Evolutionary conservation across 331 rosid genomes (phyloP).

Genomic region (Malus hybrid): DNA sequence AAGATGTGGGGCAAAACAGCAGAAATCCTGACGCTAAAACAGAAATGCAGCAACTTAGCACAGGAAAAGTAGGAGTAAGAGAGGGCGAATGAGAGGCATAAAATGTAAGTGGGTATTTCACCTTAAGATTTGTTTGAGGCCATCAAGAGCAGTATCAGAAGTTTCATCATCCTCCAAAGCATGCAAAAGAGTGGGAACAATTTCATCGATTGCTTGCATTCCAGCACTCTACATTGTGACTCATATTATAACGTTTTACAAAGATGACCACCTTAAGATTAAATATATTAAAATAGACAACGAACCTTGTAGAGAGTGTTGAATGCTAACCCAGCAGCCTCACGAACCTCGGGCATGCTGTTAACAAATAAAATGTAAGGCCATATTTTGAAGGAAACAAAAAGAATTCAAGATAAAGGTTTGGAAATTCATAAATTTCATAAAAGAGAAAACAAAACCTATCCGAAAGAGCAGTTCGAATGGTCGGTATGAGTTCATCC

Average conservation of each 20-base stretch:
- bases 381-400: neutral
- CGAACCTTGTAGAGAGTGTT: conserved; percentile 91
- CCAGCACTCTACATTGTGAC: conserved; percentile 75
- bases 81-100: neutral
- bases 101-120: conserved; percentile 13
- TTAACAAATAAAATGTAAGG: conserved; percentile 14
- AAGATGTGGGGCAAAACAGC: conserved; percentile 93
- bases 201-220: conserved; percentile 96
- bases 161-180: conserved; percentile 89
- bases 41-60: conserved; percentile 21
- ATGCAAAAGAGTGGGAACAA: conserved; percentile 90
- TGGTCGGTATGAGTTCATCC: conserved; percentile 91
- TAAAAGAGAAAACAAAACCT: conserved; percentile 41
- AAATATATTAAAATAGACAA: neutral
- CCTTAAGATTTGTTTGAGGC: conserved; percentile 97
- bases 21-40: conserved; percentile 73
- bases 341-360: conserved; percentile 86
- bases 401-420: neutral
- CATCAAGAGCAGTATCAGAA: conserved; percentile 94
- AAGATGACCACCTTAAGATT: neutral
- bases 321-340: conserved; percentile 90
- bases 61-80: neutral
- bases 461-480: conserved; percentile 94
- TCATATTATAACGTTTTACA: neutral
- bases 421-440: conserved; percentile 8